Conservation (phyloP, 306 rosid species). For the Crotalaria pallida region DNA sequence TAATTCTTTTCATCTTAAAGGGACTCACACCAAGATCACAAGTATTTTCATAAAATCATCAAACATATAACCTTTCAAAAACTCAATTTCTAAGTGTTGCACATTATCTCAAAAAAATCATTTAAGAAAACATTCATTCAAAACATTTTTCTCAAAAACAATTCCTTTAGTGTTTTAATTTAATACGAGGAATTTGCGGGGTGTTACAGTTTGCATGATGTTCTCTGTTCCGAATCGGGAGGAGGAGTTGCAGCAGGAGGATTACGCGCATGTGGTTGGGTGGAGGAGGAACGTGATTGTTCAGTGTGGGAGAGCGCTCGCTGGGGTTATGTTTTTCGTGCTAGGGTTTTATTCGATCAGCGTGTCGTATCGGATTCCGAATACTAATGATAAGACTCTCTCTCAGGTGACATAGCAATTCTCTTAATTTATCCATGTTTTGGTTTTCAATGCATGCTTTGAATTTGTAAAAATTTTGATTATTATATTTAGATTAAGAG, state of each 20-base stretch:
- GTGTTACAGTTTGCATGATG: constrained; percentile 64
- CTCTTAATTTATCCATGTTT: not conserved
- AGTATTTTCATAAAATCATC: too few species aligned
- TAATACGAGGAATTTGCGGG: too few species aligned
- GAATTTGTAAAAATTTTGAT: too few species aligned
- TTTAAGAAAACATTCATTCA: too few species aligned
- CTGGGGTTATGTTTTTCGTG: constrained; percentile 62
- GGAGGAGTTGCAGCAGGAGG: constrained; percentile 63
- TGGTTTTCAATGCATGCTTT: not conserved
- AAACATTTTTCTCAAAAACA: too few species aligned
- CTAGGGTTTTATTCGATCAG: constrained; percentile 89
- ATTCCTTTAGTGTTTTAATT: too few species aligned
- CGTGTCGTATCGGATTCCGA: constrained; percentile 25
- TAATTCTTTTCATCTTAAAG: too few species aligned
- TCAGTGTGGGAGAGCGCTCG: constrained; percentile 47
- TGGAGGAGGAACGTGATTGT: constrained; percentile 72
- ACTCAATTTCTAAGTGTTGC: too few species aligned
- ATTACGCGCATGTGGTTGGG: constrained; percentile 65
- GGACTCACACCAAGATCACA: too few species aligned
- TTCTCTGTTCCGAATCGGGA: constrained; percentile 54
- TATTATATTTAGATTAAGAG: too few species aligned
- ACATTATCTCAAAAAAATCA: too few species aligned
- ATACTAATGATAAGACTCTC: constrained; percentile 12
- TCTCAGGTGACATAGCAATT: constrained; percentile 29
- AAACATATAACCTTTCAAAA: too few species aligned